Conservation (phyloP, 2,329 filamentous ascomycete species). For the Epichloe uncinata region DNA sequence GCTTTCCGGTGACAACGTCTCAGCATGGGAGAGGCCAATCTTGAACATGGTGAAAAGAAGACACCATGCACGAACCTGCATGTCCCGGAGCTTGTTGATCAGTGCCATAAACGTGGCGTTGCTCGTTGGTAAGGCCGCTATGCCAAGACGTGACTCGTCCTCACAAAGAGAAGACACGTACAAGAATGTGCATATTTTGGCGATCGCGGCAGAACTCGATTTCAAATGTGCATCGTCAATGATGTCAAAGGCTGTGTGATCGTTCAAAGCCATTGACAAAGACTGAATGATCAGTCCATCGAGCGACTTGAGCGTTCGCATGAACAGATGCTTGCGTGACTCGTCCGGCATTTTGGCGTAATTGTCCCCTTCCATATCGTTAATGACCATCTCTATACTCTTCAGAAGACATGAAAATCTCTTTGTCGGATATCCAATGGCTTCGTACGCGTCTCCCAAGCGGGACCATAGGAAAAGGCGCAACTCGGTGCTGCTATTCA, state of each 20-base stretch:
- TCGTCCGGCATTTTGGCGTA: constrained; percentile 45
- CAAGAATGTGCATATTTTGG: constrained; percentile 58
- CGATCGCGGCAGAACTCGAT: constrained; percentile 57
- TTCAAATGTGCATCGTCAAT: constrained; percentile 68
- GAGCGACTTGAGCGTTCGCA: constrained; percentile 66
- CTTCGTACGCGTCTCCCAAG: constrained; percentile 76
- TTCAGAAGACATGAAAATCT: constrained; percentile 77
- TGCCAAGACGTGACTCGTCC: constrained; percentile 71
- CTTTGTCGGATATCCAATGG: constrained; percentile 76
- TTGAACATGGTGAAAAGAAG: constrained; percentile 71
- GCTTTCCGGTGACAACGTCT: constrained; percentile 47
- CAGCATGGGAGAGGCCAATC: constrained; percentile 57
- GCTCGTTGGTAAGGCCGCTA: constrained; percentile 46
- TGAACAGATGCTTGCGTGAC: constrained; percentile 54
- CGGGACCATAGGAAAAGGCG: constrained; percentile 82
- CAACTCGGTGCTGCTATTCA: constrained; percentile 67
- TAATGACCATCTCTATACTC: constrained; percentile 71
- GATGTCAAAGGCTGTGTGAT: constrained; percentile 63
- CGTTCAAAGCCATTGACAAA: constrained; percentile 54
- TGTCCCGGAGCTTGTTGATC: constrained; percentile 64
- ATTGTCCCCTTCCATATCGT: constrained; percentile 47
- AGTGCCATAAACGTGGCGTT: constrained; percentile 39
- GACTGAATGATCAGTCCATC: constrained; percentile 64
- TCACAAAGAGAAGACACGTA: constrained; percentile 73
- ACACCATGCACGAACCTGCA: constrained; percentile 80